A percentile compares a stretch with the other conserved stretches of the same genome.
Evolutionary conservation across 345 rosid genomes (phyloP).

Genomic region (Syzygium oleosum): DNA sequence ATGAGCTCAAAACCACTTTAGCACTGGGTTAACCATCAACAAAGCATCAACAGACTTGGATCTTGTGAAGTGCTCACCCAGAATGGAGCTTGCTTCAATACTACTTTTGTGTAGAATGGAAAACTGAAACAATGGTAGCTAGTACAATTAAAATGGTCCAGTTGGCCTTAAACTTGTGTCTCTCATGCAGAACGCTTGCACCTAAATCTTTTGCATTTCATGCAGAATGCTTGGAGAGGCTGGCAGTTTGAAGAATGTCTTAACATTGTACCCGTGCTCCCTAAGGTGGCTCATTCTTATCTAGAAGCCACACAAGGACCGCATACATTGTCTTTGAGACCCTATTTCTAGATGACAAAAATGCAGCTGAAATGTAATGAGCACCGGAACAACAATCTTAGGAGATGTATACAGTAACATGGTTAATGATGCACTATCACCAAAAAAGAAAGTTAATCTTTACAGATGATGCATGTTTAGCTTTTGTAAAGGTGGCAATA

Average conservation of each 20-base stretch:
- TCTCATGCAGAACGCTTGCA: neutral
- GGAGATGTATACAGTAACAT: neutral
- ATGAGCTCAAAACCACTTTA: neutral
- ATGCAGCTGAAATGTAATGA: neutral
- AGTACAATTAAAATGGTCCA: neutral
- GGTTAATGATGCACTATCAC: neutral
- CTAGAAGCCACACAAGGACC: neutral
- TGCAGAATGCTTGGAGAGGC: neutral
- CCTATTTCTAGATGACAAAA: neutral
- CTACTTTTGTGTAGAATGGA: neutral
- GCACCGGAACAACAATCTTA: neutral
- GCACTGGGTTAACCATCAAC: neutral
- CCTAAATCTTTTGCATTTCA: neutral
- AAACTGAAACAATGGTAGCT: neutral
- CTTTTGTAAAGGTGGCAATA: neutral
- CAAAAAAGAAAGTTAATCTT: neutral
- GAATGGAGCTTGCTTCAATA: neutral
- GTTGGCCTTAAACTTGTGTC: neutral
- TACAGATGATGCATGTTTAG: neutral
- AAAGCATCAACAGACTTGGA: neutral
- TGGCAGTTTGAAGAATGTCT: neutral
- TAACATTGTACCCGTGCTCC: neutral
- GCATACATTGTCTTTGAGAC: neutral
- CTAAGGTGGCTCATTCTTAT: neutral
- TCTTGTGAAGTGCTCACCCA: neutral